phyloP scores from a whole-genome alignment of 768 basidiomycete species.

The Galerina marginata region DNA sequence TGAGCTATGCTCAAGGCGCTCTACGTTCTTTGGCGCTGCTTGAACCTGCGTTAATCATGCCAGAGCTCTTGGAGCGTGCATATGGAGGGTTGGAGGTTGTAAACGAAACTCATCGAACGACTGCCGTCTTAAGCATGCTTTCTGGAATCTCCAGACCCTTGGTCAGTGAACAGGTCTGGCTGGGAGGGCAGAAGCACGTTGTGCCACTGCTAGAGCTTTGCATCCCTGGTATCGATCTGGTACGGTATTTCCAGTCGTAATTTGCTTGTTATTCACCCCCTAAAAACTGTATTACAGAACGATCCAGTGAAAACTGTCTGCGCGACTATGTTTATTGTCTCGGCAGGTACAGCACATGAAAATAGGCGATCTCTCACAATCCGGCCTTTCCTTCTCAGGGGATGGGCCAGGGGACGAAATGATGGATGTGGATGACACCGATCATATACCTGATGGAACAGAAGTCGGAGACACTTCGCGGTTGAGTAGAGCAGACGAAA shows the following conservation, averaged over 20 bases:
- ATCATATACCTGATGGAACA: slow-evolving; percentile 57
- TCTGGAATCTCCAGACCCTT: slow-evolving; percentile 78
- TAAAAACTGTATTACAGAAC: slow-evolving; percentile 51
- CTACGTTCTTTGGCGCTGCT: slow-evolving; percentile 79
- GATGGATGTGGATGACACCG: slow-evolving; percentile 57
- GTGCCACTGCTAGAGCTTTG: slow-evolving; percentile 87
- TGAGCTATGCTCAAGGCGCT: slow-evolving; percentile 80
- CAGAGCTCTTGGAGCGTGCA: slow-evolving; percentile 87
- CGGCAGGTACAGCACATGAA: slow-evolving; percentile 77
- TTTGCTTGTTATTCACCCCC: not conserved
- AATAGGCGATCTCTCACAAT: slow-evolving; percentile 75
- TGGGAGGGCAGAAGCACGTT: slow-evolving; percentile 87
- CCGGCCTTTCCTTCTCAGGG: slow-evolving; percentile 58
- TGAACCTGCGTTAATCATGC: slow-evolving; percentile 88
- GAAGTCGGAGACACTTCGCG: slow-evolving; percentile 45
- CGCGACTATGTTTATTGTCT: slow-evolving; percentile 78
- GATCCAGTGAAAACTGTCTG: slow-evolving; percentile 83
- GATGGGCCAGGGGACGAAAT: slow-evolving; percentile 59
- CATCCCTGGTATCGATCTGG: slow-evolving; percentile 90
- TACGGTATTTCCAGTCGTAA: slow-evolving; percentile 36
- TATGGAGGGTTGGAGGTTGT: slow-evolving; percentile 91
- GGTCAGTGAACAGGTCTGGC: slow-evolving; percentile 78
- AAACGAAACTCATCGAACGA: slow-evolving; percentile 95
- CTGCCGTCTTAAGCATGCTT: slow-evolving; percentile 86
- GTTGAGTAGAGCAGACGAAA: slow-evolving; percentile 69